These are phyloP conservation scores for Hebeloma cylindrosporum DNA, from an alignment of 768 basidiomycete genomes.

Conservation along the genomic window DNA sequence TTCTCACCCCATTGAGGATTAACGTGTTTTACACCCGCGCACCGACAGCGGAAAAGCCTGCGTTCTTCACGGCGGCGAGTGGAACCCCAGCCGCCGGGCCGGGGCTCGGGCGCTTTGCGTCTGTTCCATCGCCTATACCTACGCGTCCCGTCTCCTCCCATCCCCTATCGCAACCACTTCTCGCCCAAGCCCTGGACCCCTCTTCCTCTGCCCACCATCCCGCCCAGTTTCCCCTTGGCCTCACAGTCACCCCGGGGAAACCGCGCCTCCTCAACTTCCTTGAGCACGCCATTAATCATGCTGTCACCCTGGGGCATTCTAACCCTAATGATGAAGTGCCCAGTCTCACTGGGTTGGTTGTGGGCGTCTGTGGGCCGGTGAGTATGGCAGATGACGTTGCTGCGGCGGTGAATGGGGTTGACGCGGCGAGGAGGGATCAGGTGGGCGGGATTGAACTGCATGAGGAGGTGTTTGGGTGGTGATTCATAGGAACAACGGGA, in stretches of 20 bases:
- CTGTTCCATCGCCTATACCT: background rate
- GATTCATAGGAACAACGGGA: too few relatives aligned
- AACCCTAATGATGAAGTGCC: conserved; percentile 28
- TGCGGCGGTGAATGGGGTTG: conserved; percentile 48
- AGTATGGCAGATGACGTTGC: conserved; percentile 50
- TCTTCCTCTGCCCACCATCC: conserved; percentile 18
- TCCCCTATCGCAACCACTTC: background rate
- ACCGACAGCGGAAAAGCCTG: conserved; percentile 26
- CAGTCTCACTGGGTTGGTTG: conserved; percentile 50
- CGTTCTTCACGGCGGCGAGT: conserved; percentile 26
- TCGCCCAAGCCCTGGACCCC: conserved; percentile 9
- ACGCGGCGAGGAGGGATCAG: conserved; percentile 42
- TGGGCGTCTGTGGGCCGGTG: conserved; percentile 66
- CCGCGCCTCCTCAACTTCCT: conserved; percentile 51
- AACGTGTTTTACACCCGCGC: conserved; percentile 60
- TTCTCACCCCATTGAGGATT: conserved; percentile 45
- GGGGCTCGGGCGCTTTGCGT: background rate
- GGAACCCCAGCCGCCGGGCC: conserved; percentile 28
- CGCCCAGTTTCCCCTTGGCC: conserved; percentile 28
- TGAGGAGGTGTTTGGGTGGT: conserved; percentile 37
- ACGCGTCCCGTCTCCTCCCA: background rate
- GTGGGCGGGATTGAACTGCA: conserved; percentile 64
- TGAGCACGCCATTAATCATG: conserved; percentile 44
- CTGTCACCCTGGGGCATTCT: conserved; percentile 20
- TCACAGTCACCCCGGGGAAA: conserved; percentile 54